Base-by-base conservation (phyloP, 1,284 basidiomycete genomes). In the Rhizoctonia solani region DNA sequence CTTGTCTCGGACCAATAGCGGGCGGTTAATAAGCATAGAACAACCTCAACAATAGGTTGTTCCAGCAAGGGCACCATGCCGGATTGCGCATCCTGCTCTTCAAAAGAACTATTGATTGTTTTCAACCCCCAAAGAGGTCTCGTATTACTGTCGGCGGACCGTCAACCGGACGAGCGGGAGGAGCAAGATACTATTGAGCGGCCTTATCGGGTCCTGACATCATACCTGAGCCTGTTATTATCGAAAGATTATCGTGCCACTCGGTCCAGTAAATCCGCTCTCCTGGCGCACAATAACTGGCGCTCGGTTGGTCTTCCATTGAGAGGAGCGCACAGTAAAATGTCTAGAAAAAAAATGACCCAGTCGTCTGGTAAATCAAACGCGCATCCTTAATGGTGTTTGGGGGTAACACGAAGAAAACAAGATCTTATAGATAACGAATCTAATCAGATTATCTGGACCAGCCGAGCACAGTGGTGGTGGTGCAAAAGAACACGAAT, bases 371-470 rank as follows among this genome's bases (percentile, higher is more conserved):
- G 14, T 25, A n/a, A n/a, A 61, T 61, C 56, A 61, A 50, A 61
- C 56, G 56, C 56, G 56, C 46, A 58, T 58, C 46, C 56, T 27
- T 16, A 37, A 25, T 29, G n/a, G 56, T 61, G 46, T 61, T 25
- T 39, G 56, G 56, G 56, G 56, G 25, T 4, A 11, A 23, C 39
- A 27, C n/a, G 11, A 46, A 6, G 13, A 19, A 46, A 46, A 23
- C 39, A 46, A 32, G 42, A 47, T 25, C 1, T 30, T 14, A 23
- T n/a, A 30, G 27, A 42, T 47, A 61, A 49, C 56, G 47, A 61
- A 61, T 61, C 56, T 61, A 61, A 61, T 61, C 56, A 47, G 30
- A 34, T 46, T 46, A 9, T 46, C 44, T 46, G 44, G 44, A 46
- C 9, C 44, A 9, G 37, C 19, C 27, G 21, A 23, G 49, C 29